These are phyloP conservation scores for Corylus americana DNA, from an alignment of 306 rosid genomes.

Conservation along the genomic window DNA sequence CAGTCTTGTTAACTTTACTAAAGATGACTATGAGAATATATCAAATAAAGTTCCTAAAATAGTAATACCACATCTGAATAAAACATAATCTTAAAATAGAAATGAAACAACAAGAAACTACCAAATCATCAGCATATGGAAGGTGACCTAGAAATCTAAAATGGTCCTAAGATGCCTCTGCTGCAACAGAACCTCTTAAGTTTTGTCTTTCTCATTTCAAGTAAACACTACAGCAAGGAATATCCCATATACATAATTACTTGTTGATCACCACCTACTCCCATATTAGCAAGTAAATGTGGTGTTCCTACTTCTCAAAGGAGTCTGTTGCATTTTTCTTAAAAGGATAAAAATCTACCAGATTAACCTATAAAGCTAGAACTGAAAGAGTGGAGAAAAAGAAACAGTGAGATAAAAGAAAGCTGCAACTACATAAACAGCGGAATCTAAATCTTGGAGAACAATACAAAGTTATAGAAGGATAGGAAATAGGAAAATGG, in stretches of 20 bases:
- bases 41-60: slow-evolving; percentile 17
- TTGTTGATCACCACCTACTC: slow-evolving; percentile 3
- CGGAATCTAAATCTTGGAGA: neutral
- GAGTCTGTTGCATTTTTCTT: slow-evolving; percentile 2
- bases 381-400: neutral
- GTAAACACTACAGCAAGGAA: neutral
- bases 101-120: slow-evolving; percentile 4
- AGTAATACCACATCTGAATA: slow-evolving; percentile 17
- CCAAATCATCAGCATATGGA: slow-evolving; percentile 21
- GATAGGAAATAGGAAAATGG: neutral
- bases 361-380: neutral
- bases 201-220: neutral
- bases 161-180: slow-evolving; percentile 10
- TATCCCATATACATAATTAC: neutral
- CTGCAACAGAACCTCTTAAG: neutral
- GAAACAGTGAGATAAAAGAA: neutral
- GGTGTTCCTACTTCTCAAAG: slow-evolving; percentile 1
- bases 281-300: neutral
- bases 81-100: slow-evolving; percentile 1
- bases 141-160: slow-evolving; percentile 12
- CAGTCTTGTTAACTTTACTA: slow-evolving; percentile 15
- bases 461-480: neutral
- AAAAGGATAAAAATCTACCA: neutral
- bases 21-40: slow-evolving; percentile 18
- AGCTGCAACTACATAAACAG: neutral